These are phyloP conservation scores for Crucihimalaya himalaica DNA, from an alignment of 345 rosid species.

Conservation along the genomic window DNA sequence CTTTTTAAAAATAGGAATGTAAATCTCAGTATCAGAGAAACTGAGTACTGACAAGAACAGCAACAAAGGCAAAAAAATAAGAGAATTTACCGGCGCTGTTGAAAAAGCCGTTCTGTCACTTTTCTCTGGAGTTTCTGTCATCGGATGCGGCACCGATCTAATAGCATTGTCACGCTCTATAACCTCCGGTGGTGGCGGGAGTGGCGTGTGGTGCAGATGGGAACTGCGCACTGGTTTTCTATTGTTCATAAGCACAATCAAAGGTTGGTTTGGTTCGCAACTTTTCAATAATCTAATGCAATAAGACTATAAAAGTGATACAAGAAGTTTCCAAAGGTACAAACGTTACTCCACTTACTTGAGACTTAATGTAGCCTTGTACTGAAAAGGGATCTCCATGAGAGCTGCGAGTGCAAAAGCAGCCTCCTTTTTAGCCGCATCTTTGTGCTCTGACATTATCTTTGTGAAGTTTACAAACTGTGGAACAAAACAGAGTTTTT, in stretches of 20 bases:
- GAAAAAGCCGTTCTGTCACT: slow-evolving; percentile 43
- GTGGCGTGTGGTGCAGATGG: slow-evolving; percentile 44
- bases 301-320: not conserved
- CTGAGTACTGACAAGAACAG: not conserved
- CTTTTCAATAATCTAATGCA: slow-evolving; percentile 18
- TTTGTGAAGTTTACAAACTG: slow-evolving; percentile 92
- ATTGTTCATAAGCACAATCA: slow-evolving; percentile 45
- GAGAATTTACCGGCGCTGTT: slow-evolving; percentile 48
- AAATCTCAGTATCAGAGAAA: not conserved
- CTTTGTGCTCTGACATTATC: slow-evolving; percentile 74
- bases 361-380: slow-evolving; percentile 74
- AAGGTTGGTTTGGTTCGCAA: slow-evolving; percentile 11
- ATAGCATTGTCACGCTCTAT: slow-evolving; percentile 61
- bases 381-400: slow-evolving; percentile 93
- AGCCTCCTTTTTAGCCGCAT: slow-evolving; percentile 69
- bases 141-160: slow-evolving; percentile 40
- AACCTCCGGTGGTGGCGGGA: slow-evolving; percentile 78
- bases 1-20: slow-evolving; percentile 36
- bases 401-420: slow-evolving; percentile 95
- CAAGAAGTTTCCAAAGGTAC: not conserved
- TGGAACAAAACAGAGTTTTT: slow-evolving; percentile 1
- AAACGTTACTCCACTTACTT: slow-evolving; percentile 44
- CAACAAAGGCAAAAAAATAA: not conserved
- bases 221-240: slow-evolving; percentile 37
- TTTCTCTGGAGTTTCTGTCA: slow-evolving; percentile 38